A percentile compares a stretch with the other conserved stretches of the same genome.
Evolutionary conservation across 2,329 filamentous ascomycete genomes (phyloP).

Genomic region (Coleophoma cylindrospora): DNA sequence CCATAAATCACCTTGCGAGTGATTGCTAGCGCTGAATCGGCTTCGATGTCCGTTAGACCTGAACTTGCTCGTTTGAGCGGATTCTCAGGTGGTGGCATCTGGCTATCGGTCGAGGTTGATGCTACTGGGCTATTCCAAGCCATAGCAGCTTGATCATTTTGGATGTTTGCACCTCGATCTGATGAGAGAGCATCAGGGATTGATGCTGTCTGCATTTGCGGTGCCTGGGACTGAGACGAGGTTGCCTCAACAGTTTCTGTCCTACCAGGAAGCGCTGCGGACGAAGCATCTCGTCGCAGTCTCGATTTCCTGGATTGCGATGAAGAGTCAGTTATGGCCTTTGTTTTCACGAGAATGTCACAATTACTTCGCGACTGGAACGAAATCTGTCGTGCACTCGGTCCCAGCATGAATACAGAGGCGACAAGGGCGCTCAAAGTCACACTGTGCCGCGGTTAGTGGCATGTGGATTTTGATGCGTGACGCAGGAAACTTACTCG

Average conservation of each 20-base stretch:
- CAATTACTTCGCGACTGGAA: background rate
- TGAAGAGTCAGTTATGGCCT: background rate
- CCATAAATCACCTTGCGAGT: conserved; percentile 18
- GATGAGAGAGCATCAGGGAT: background rate
- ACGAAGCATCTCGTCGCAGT: background rate
- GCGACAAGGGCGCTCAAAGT: conserved; percentile 8
- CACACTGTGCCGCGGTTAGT: conserved; percentile 19
- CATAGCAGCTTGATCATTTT: conserved; percentile 25
- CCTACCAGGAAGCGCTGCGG: too few relatives aligned
- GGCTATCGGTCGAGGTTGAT: background rate
- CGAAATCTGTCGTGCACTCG: background rate
- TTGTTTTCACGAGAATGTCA: background rate
- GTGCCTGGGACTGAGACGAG: background rate
- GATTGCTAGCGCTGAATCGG: conserved; percentile 30
- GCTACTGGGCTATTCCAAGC: background rate
- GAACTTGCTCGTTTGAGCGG: conserved; percentile 1
- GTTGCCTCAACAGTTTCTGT: background rate
- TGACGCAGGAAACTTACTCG: conserved; percentile 15
- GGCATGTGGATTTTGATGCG: background rate
- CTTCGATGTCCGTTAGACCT: conserved; percentile 13
- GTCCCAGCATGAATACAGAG: background rate
- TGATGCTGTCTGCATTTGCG: background rate
- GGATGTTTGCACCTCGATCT: background rate
- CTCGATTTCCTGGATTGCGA: background rate
- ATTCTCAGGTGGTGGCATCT: background rate